A percentile compares a stretch with the other conserved stretches of the same genome.
Conservation (phyloP, 768 basidiomycete genomes). For the Boletus rex-veris region DNA sequence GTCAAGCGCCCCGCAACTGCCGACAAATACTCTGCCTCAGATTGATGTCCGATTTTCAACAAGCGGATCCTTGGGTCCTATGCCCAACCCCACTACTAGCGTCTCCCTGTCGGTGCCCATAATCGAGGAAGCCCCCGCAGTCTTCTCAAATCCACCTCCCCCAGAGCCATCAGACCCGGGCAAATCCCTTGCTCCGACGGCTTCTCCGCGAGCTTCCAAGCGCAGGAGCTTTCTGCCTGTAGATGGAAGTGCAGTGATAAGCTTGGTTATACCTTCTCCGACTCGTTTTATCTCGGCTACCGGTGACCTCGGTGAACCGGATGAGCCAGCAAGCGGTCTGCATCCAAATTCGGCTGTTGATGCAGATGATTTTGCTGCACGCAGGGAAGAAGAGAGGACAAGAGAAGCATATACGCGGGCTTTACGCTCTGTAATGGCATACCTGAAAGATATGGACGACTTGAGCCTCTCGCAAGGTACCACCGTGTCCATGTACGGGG, state of each 20-base stretch:
- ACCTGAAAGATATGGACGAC: constrained; percentile 94
- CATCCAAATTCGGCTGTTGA: constrained; percentile 51
- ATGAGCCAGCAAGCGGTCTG: constrained; percentile 24
- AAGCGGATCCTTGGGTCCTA: constrained; percentile 56
- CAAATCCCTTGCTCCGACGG: constrained; percentile 40
- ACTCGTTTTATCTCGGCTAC: constrained; percentile 55
- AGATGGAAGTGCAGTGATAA: constrained; percentile 59
- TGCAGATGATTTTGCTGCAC: constrained; percentile 37
- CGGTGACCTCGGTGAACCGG: constrained; percentile 33
- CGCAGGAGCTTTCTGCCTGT: constrained; percentile 89
- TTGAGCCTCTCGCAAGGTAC: constrained; percentile 64
- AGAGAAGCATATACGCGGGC: constrained; percentile 75
- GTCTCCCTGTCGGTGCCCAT: constrained; percentile 26
- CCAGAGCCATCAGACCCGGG: constrained; percentile 9
- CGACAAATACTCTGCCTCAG: constrained; percentile 48
- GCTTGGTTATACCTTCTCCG: constrained; percentile 60
- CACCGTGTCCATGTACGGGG: constrained; percentile 57
- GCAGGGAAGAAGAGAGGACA: constrained; percentile 67
- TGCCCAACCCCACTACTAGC: constrained; percentile 36
- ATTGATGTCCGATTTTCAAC: constrained; percentile 73
- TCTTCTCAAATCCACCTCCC: constrained; percentile 1
- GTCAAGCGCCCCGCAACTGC: constrained; percentile 28
- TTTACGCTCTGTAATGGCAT: constrained; percentile 90
- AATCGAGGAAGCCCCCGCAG: constrained; percentile 17
- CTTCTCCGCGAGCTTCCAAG: constrained; percentile 54